A percentile compares a stretch with the other conserved stretches of the same genome.
Conservation (phyloP, 1,139 yeast species). For the Suhomyces wounanorum region DNA sequence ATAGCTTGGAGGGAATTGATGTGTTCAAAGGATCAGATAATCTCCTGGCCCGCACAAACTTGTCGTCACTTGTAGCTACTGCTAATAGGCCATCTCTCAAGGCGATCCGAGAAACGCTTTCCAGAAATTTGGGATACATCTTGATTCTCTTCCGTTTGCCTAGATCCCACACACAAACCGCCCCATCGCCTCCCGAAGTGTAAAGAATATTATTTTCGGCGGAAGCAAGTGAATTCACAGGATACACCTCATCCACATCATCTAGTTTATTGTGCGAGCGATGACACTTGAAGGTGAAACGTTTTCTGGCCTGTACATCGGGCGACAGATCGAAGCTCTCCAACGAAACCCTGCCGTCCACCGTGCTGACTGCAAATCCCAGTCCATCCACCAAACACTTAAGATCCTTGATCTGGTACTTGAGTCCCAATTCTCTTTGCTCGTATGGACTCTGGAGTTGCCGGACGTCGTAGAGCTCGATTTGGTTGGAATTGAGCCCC, state of each 20-base stretch:
- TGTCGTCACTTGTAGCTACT: conserved; percentile 66
- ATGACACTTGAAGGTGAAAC: conserved; percentile 87
- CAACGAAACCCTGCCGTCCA: conserved; percentile 85
- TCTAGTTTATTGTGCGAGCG: conserved; percentile 43
- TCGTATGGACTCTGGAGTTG: conserved; percentile 48
- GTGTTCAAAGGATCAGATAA: conserved; percentile 16
- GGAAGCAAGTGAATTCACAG: conserved; percentile 71
- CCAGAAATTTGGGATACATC: conserved; percentile 54
- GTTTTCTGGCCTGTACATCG: conserved; percentile 42
- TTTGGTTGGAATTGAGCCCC: conserved; percentile 55
- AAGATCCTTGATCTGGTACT: conserved; percentile 67
- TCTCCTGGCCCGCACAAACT: conserved; percentile 17
- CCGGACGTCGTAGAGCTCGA: conserved; percentile 62
- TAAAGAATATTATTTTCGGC: conserved; percentile 50
- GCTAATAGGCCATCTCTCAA: conserved; percentile 45
- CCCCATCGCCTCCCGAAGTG: conserved; percentile 82
- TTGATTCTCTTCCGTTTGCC: conserved; percentile 59
- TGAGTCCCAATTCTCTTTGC: conserved; percentile 68
- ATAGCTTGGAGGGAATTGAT: conserved; percentile 17
- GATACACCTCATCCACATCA: conserved; percentile 66
- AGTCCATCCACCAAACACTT: conserved; percentile 57
- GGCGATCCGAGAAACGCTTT: conserved; percentile 53
- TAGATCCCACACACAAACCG: conserved; percentile 78
- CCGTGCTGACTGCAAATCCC: conserved; percentile 78
- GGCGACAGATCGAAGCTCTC: conserved; percentile 64